phyloP scores from a whole-genome alignment of 768 basidiomycete species.

The Ramaria rubella region DNA sequence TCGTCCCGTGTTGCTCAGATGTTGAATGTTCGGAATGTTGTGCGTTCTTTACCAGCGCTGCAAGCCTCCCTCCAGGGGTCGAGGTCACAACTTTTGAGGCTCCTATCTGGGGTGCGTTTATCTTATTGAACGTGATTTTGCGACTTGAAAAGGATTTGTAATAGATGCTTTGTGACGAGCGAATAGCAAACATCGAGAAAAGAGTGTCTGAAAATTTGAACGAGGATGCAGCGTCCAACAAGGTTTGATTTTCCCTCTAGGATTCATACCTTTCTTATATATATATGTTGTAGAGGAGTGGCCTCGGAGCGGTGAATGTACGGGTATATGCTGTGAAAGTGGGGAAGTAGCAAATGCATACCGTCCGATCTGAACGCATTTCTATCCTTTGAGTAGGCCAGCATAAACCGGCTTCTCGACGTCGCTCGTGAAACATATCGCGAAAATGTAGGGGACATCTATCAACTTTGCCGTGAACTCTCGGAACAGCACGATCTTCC shows the following conservation, averaged over 20 bases:
- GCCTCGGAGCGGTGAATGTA: slow-evolving; percentile 67
- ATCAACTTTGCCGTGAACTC: slow-evolving; percentile 53
- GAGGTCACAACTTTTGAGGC: slow-evolving; percentile 51
- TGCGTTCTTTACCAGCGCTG: slow-evolving; percentile 59
- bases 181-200: slow-evolving; percentile 55
- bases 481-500: slow-evolving; percentile 60
- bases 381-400: slow-evolving; percentile 42
- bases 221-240: slow-evolving; percentile 55
- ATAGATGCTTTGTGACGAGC: slow-evolving; percentile 71
- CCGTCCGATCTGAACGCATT: too few species aligned
- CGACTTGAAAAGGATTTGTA: not conserved
- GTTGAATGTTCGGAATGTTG: slow-evolving; percentile 67
- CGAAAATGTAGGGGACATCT: slow-evolving; percentile 88
- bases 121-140: not conserved
- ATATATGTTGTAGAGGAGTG: slow-evolving; percentile 39
- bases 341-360: not conserved
- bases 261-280: not conserved
- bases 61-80: slow-evolving; percentile 54
- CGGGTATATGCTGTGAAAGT: slow-evolving; percentile 87
- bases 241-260: slow-evolving; percentile 35
- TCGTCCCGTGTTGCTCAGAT: slow-evolving; percentile 69
- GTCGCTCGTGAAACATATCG: slow-evolving; percentile 93
- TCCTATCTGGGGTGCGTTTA: slow-evolving; percentile 51
- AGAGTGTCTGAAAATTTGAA: slow-evolving; percentile 62
- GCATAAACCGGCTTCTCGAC: slow-evolving; percentile 78